Conservation (phyloP, 2,329 filamentous ascomycete species). For the Chrysoporthe puriensis region DNA sequence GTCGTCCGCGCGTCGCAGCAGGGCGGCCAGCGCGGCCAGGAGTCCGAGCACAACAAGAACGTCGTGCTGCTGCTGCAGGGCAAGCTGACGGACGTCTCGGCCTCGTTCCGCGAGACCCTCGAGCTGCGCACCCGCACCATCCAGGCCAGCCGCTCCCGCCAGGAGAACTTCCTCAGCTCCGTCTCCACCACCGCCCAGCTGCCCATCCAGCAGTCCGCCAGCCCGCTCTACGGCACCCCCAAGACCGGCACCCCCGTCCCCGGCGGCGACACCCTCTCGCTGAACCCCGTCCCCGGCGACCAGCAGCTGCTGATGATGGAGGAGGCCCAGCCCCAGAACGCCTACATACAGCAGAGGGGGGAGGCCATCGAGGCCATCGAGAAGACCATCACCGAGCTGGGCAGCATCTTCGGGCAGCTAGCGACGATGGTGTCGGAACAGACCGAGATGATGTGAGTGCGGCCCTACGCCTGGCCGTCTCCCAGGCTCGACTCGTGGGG, state of each 20-base stretch:
- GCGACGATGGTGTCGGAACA: constrained; percentile 98
- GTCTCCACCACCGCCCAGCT: constrained; percentile 77
- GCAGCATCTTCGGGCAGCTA: constrained; percentile 88
- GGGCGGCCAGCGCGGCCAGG: constrained; percentile 69
- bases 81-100: constrained; percentile 88
- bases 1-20: constrained; percentile 70
- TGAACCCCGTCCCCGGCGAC: constrained; percentile 81
- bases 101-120: constrained; percentile 96
- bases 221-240: constrained; percentile 83
- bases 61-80: constrained; percentile 90
- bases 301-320: constrained; percentile 93
- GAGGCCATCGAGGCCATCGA: constrained; percentile 98
- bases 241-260: constrained; percentile 68
- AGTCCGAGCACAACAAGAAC: constrained; percentile 97
- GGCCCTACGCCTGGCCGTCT: neutral
- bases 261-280: constrained; percentile 74
- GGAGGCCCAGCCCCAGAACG: constrained; percentile 81
- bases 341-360: constrained; percentile 90
- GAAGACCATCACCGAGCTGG: constrained; percentile 89
- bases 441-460: constrained; percentile 78
- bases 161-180: constrained; percentile 94
- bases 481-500: neutral
- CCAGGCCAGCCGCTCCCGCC: constrained; percentile 86
- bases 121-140: constrained; percentile 98
- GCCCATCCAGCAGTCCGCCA: constrained; percentile 74